Evolutionary conservation across 345 rosid genomes (phyloP).

Genomic region (Euphorbia lathyris): DNA sequence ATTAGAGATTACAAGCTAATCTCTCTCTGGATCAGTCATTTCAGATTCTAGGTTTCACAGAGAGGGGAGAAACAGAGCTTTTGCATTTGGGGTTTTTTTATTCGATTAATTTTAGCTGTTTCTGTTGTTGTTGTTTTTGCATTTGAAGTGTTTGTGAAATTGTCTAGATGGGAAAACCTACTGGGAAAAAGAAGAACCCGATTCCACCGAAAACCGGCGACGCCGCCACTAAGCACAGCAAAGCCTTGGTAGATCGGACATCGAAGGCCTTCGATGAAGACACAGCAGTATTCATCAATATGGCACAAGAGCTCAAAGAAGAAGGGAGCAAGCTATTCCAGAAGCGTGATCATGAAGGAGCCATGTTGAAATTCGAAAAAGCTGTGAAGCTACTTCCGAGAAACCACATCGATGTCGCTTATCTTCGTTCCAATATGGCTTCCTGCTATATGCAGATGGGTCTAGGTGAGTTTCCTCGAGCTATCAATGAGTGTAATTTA

Average conservation of each 20-base stretch:
- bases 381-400: slow-evolving; percentile 85
- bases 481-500: slow-evolving; percentile 78
- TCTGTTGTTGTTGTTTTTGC: background rate
- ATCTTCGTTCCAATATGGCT: slow-evolving; percentile 82
- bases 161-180: slow-evolving; percentile 77
- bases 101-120: background rate
- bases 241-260: slow-evolving; percentile 40
- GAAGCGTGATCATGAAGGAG: slow-evolving; percentile 94
- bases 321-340: slow-evolving; percentile 88
- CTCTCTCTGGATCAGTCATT: background rate
- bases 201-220: slow-evolving; percentile 34
- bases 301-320: slow-evolving; percentile 93
- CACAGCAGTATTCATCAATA: slow-evolving; percentile 78
- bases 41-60: background rate
- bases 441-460: slow-evolving; percentile 96
- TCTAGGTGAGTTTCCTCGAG: slow-evolving; percentile 89
- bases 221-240: slow-evolving; percentile 38
- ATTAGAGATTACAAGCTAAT: background rate
- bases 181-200: slow-evolving; percentile 74
- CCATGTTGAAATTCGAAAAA: slow-evolving; percentile 85
- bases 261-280: slow-evolving; percentile 87
- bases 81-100: background rate
- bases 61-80: background rate
- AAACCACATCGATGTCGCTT: slow-evolving; percentile 77
- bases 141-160: background rate